Evolutionary conservation across 2,329 filamentous ascomycete genomes (phyloP).

Genomic region (Phyllosticta citriasiana): DNA sequence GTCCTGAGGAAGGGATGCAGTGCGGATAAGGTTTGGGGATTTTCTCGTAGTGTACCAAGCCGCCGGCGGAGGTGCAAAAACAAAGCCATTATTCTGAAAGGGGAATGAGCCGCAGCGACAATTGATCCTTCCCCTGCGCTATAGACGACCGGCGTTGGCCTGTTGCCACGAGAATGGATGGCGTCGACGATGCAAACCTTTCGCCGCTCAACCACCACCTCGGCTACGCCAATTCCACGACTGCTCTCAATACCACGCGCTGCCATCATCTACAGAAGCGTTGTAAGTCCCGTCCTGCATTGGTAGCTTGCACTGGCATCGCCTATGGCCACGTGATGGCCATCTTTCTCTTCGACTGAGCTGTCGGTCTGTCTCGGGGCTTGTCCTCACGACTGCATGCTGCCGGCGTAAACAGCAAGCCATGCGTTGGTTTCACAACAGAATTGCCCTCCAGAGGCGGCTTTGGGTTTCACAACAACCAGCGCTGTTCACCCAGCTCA

Average conservation of each 20-base stretch:
- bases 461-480: background rate
- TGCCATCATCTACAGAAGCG: background rate
- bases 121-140: background rate
- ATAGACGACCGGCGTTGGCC: background rate
- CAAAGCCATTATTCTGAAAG: background rate
- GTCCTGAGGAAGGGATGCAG: constrained; percentile 1
- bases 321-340: background rate
- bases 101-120: background rate
- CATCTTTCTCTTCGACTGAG: background rate
- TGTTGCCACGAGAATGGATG: background rate
- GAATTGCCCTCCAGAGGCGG: background rate
- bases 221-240: too few species aligned
- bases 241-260: too few species aligned
- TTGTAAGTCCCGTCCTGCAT: background rate
- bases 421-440: background rate
- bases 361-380: background rate
- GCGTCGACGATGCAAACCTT: background rate
- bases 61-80: background rate
- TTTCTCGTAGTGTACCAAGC: constrained; percentile 1
- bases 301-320: background rate
- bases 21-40: constrained; percentile 10
- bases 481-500: background rate
- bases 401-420: background rate
- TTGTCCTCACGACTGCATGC: background rate
- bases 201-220: background rate